Base-by-base conservation (phyloP, 441 rosid species). In the Corymbia citriodora region DNA sequence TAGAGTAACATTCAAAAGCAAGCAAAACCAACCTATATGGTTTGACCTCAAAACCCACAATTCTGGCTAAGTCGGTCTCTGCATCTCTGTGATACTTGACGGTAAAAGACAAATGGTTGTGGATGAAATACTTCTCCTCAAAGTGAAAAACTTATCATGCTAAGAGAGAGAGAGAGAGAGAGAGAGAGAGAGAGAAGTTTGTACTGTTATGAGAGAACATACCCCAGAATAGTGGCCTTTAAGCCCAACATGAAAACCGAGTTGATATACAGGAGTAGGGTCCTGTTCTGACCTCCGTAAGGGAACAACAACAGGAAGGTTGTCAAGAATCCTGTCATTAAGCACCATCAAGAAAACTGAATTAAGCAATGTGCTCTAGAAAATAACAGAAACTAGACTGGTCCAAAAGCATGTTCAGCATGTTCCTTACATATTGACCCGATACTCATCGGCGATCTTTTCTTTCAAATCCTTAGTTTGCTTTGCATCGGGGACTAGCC, bases 221-320 rank as follows among this genome's bases (percentile, higher is more conserved):
- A 96, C 97, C 94, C 97, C 96, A 17, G 92, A 91, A 88, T 95
- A 96, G 88, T 94, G 96, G 90, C 97, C 96, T 94, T 94, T 96
- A 83, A 96, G 95, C 89, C 97, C 97, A 52, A 96, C 93, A 86
- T 96, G 96, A 93, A 90, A 96, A 13, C 96, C 97, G 70, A 96
- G 96, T 92, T 96, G 97, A 92, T 94, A 96, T 65, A 96, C 92
- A 15, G 96, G 91, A 50, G 95, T 92, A 92, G 96, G 52, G 45
- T 95, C 95, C 89, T 93, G 97, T 89, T 95, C 96, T 63, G 85
- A 36, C 92, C 96, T 93, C 74, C 92, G 93, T 19, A 96, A 91
- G 29, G 97, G 97, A 61, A 96, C 95, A 90, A 96, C 97, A 81
- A 96, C 93, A 86, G 97, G 97, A 87, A 96, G 96, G 89, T 96